These are phyloP conservation scores for Albophoma yamanashiensis DNA, from an alignment of 2,329 filamentous ascomycete genomes.

Conservation along the genomic window DNA sequence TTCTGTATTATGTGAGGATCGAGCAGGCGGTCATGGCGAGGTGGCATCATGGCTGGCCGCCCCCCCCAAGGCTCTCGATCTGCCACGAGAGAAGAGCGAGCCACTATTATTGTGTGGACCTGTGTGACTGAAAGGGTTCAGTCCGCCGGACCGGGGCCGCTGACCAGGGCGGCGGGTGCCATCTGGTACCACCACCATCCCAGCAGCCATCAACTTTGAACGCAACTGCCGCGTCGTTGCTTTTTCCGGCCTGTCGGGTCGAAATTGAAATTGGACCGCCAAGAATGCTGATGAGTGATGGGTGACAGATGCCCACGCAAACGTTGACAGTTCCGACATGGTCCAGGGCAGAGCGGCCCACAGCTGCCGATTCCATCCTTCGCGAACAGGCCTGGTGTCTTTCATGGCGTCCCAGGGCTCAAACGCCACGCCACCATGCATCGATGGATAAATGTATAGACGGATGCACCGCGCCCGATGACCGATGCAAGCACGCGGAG, in stretches of 20 bases:
- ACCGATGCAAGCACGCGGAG: neutral
- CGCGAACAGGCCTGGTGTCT: neutral
- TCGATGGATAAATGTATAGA: neutral
- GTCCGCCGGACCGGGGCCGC: neutral
- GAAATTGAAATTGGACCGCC: neutral
- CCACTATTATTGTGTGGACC: neutral
- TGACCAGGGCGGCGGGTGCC: neutral
- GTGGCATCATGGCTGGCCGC: neutral
- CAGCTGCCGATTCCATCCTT: neutral
- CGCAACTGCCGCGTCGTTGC: neutral
- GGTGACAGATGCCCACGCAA: neutral
- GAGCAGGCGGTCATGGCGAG: neutral
- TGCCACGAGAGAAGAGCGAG: neutral
- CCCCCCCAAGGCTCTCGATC: neutral
- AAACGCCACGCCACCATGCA: neutral
- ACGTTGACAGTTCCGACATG: neutral
- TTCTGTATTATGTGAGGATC: neutral
- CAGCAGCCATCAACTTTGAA: neutral
- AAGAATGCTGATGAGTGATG: neutral
- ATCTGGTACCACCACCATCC: neutral
- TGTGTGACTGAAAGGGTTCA: neutral
- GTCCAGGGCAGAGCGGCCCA: neutral
- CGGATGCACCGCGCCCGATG: neutral
- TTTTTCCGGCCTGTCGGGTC: neutral
- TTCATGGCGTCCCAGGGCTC: neutral